These are phyloP conservation scores for Mucor plumbeus DNA, from an alignment of 371 early-diverging fungal genomes.

Conservation along the genomic window DNA sequence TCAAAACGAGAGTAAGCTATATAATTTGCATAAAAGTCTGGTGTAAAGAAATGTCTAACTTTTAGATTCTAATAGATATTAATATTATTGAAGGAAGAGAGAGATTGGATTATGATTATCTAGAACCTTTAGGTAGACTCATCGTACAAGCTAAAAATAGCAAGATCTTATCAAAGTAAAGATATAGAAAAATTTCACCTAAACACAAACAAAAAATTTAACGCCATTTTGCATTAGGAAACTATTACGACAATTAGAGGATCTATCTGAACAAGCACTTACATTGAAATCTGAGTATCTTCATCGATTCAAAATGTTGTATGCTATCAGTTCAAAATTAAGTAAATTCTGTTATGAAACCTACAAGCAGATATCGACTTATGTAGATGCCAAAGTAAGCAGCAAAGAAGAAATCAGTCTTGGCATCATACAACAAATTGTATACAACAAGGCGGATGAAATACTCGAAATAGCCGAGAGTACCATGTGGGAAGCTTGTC, in stretches of 20 bases:
- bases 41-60: neutral
- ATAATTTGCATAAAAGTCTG: neutral
- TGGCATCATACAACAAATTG: constrained; percentile 53
- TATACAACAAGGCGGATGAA: constrained; percentile 57
- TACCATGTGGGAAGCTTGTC: constrained; percentile 68
- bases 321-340: constrained; percentile 56
- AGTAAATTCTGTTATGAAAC: constrained; percentile 53
- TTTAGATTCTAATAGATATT: neutral
- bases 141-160: constrained; percentile 66
- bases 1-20: constrained; percentile 34
- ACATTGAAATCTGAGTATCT: constrained; percentile 57
- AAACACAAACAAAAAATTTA: neutral
- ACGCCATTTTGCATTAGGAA: constrained; percentile 54
- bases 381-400: constrained; percentile 48
- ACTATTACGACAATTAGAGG: constrained; percentile 68
- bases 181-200: neutral
- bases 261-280: constrained; percentile 61
- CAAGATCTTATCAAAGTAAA: constrained; percentile 66
- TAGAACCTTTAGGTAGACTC: constrained; percentile 60
- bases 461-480: constrained; percentile 61
- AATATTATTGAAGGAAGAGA: constrained; percentile 50
- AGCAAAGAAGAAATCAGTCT: constrained; percentile 53
- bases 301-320: constrained; percentile 57
- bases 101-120: constrained; percentile 58
- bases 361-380: constrained; percentile 36